These are phyloP conservation scores for Cenococcum geophilum DNA, from an alignment of 495 filamentous ascomycete species.

Conservation along the genomic window DNA sequence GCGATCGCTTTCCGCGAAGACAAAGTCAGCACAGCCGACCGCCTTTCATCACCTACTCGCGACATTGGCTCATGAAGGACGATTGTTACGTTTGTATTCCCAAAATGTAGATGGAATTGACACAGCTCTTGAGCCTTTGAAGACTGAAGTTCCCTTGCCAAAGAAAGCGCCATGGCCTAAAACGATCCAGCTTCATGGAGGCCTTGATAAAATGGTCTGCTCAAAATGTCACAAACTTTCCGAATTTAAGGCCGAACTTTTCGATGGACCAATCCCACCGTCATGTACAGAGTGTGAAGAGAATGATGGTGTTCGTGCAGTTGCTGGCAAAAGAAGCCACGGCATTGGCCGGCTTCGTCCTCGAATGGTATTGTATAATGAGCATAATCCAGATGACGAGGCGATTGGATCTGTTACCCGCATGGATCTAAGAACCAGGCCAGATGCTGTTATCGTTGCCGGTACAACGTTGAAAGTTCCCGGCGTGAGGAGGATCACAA, in stretches of 20 bases:
- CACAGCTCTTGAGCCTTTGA: slow-evolving; percentile 71
- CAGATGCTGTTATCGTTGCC: slow-evolving; percentile 88
- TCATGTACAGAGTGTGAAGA: slow-evolving; percentile 68
- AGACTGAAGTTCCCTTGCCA: slow-evolving; percentile 65
- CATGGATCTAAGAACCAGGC: slow-evolving; percentile 74
- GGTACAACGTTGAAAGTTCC: slow-evolving; percentile 94
- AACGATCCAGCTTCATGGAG: slow-evolving; percentile 90
- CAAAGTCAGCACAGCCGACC: slow-evolving; percentile 70
- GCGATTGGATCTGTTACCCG: slow-evolving; percentile 86
- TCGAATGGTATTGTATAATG: slow-evolving; percentile 94
- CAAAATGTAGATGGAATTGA: slow-evolving; percentile 97
- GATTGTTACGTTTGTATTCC: slow-evolving; percentile 85
- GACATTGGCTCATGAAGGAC: slow-evolving; percentile 78
- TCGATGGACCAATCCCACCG: slow-evolving; percentile 80
- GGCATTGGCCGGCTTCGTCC: slow-evolving; percentile 86
- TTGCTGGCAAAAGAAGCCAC: slow-evolving; percentile 84
- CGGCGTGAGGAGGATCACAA: slow-evolving; percentile 79
- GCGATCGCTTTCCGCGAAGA: slow-evolving; percentile 71
- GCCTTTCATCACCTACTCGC: slow-evolving; percentile 91
- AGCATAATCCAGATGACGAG: slow-evolving; percentile 91
- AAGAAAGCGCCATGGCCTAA: slow-evolving; percentile 85
- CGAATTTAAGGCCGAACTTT: slow-evolving; percentile 70
- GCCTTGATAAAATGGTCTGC: slow-evolving; percentile 92
- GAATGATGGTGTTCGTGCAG: slow-evolving; percentile 67
- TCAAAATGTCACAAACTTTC: slow-evolving; percentile 77